Evolutionary conservation across 208 protist genomes (phyloP).

Genomic region (Leishmania arabica): DNA sequence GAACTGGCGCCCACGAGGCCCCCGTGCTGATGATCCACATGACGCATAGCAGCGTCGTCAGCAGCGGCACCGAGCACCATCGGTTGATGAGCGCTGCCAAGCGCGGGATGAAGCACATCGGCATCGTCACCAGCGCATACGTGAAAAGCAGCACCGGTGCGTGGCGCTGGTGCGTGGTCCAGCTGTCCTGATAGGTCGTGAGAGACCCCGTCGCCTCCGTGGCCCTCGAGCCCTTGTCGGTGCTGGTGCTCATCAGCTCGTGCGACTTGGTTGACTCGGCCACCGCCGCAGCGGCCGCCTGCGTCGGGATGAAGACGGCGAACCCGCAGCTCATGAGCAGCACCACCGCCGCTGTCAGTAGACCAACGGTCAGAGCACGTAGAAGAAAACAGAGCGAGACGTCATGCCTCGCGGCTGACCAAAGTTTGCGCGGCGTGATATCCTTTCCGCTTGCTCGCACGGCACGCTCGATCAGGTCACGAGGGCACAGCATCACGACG

Average conservation of each 20-base stretch:
- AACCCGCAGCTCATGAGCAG: constrained; percentile 23
- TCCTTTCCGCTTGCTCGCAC: constrained; percentile 21
- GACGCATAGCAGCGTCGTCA: constrained; percentile 28
- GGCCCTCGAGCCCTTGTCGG: background rate
- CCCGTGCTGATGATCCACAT: constrained; percentile 30
- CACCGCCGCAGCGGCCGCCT: constrained; percentile 14
- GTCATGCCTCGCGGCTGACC: constrained; percentile 27
- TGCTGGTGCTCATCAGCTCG: constrained; percentile 22
- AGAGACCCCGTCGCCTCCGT: constrained; percentile 10
- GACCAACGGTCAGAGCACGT: constrained; percentile 25
- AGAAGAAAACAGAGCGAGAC: constrained; percentile 35
- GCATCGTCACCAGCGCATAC: constrained; percentile 26
- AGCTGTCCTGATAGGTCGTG: constrained; percentile 9
- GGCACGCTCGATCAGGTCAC: constrained; percentile 30
- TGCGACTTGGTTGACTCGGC: constrained; percentile 15
- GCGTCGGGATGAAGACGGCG: constrained; percentile 31
- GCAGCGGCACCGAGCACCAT: constrained; percentile 28
- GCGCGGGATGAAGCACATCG: constrained; percentile 33
- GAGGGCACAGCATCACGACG: constrained; percentile 33
- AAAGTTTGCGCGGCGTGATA: constrained; percentile 18
- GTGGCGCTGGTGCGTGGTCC: constrained; percentile 25
- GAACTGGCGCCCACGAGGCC: constrained; percentile 24
- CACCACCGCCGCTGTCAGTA: constrained; percentile 27
- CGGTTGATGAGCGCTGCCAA: constrained; percentile 26
- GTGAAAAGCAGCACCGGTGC: constrained; percentile 23